phyloP scores from a whole-genome alignment of 1,139 yeast genomes.

The Sugiyamaella japonica region DNA sequence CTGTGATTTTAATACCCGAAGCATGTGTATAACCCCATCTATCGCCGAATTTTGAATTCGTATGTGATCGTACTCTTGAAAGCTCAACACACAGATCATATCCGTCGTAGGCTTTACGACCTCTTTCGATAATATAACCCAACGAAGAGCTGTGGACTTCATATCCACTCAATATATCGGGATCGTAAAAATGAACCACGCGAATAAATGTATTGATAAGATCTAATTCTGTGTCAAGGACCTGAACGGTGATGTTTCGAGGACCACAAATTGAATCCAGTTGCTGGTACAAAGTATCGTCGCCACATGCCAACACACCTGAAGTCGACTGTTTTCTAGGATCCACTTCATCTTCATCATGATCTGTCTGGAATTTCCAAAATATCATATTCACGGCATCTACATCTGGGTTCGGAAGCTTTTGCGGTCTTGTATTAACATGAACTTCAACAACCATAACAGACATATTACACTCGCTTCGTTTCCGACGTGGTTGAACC shows the following conservation, averaged over 20 bases:
- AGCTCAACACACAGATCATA: slow-evolving; percentile 54
- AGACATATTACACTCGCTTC: slow-evolving; percentile 43
- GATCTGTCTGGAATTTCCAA: slow-evolving; percentile 48
- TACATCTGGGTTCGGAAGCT: slow-evolving; percentile 62
- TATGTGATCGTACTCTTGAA: slow-evolving; percentile 42
- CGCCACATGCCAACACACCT: slow-evolving; percentile 31
- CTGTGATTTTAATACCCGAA: slow-evolving; percentile 64
- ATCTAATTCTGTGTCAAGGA: slow-evolving; percentile 53
- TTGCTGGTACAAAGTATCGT: slow-evolving; percentile 18
- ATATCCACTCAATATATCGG: slow-evolving; percentile 84
- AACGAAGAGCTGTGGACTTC: slow-evolving; percentile 81
- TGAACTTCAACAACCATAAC: slow-evolving; percentile 67
- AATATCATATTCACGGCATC: slow-evolving; percentile 63
- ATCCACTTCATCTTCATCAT: slow-evolving; percentile 20
- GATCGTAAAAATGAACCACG: slow-evolving; percentile 67
- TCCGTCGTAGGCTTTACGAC: slow-evolving; percentile 44
- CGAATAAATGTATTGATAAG: slow-evolving; percentile 57
- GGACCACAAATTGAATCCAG: slow-evolving; percentile 19
- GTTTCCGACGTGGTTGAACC: slow-evolving; percentile 11
- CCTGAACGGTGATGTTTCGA: slow-evolving; percentile 19
- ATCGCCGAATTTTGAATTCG: slow-evolving; percentile 55
- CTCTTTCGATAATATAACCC: slow-evolving; percentile 84
- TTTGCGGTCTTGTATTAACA: slow-evolving; percentile 51
- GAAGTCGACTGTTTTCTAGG: slow-evolving; percentile 23
- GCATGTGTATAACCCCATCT: slow-evolving; percentile 85